These are phyloP conservation scores for Plasmodium sp. DNA, from an alignment of 169 alveolate species.

Conservation along the genomic window DNA sequence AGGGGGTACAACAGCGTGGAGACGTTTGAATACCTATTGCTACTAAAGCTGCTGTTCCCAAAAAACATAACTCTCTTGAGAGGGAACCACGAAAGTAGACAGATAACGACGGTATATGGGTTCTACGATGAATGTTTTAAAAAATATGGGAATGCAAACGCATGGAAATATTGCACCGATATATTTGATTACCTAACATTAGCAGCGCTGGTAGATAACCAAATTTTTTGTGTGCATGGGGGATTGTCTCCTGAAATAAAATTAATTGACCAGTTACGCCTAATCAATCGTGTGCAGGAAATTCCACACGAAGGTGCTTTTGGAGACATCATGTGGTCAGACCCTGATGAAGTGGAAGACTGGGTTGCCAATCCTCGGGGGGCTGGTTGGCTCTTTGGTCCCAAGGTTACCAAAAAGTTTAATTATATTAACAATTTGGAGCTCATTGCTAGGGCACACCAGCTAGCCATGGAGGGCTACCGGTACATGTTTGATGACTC, in stretches of 20 bases:
- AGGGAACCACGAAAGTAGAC: slow-evolving; percentile 99
- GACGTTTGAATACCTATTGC: slow-evolving; percentile 97
- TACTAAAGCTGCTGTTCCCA: slow-evolving; percentile 97
- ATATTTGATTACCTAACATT: slow-evolving; percentile 98
- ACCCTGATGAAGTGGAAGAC: slow-evolving; percentile 99
- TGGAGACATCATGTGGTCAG: slow-evolving; percentile 99
- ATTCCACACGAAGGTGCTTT: slow-evolving; percentile 99
- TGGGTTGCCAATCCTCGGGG: slow-evolving; percentile 99
- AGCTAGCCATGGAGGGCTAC: slow-evolving; percentile 99
- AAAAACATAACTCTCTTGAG: slow-evolving; percentile 96
- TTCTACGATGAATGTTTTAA: slow-evolving; percentile 99
- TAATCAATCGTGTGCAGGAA: slow-evolving; percentile 95
- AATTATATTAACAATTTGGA: slow-evolving; percentile 95
- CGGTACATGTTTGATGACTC: slow-evolving; percentile 95
- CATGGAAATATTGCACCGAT: slow-evolving; percentile 98
- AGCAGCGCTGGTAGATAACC: slow-evolving; percentile 97
- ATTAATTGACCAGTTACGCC: slow-evolving; percentile 95
- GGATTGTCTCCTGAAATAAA: slow-evolving; percentile 98
- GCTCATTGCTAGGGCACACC: slow-evolving; percentile 99
- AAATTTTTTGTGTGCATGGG: slow-evolving; percentile 98
- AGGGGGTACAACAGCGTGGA: slow-evolving; percentile 99
- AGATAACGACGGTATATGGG: slow-evolving; percentile 99
- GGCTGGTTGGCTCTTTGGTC: slow-evolving; percentile 99
- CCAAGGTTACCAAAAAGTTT: slow-evolving; percentile 94
- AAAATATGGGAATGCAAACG: slow-evolving; percentile 98